phyloP scores from a whole-genome alignment of 192 early-diverging fungal species.

The Coemansia sp. region DNA sequence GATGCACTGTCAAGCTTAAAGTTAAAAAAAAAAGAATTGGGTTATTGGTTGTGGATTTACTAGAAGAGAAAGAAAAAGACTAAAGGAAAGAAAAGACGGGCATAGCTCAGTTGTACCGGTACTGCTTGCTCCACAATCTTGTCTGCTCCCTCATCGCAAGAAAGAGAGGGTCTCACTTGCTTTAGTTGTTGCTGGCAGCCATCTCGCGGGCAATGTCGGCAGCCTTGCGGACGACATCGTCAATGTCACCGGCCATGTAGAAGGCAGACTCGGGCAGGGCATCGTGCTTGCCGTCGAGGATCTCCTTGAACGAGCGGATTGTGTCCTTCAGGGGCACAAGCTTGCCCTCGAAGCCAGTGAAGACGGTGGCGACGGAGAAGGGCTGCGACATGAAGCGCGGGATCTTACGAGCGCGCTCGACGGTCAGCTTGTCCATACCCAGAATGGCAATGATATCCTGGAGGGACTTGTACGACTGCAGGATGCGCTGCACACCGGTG shows the following conservation, averaged over 20 bases:
- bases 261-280: conserved; percentile 91
- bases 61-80: neutral
- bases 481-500: conserved; percentile 91
- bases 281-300: conserved; percentile 97
- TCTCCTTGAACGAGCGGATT: conserved; percentile 96
- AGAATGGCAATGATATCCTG: conserved; percentile 99
- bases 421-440: conserved; percentile 98
- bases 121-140: no score
- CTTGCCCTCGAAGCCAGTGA: conserved; percentile 97
- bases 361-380: conserved; percentile 93
- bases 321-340: conserved; percentile 88
- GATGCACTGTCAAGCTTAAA: no score
- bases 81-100: conserved; percentile 1
- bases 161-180: no score
- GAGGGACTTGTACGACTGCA: conserved; percentile 98
- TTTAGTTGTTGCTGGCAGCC: conserved; percentile 49
- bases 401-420: conserved; percentile 99
- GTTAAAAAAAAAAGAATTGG: neutral
- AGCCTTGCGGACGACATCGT: conserved; percentile 90
- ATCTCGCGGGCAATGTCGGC: conserved; percentile 72
- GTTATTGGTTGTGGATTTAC: neutral
- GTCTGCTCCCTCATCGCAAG: no score
- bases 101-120: no score
- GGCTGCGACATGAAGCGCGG: conserved; percentile 99
- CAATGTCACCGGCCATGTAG: conserved; percentile 98